Base-by-base conservation (phyloP, 768 basidiomycete genomes). In the Mycena maculata region DNA sequence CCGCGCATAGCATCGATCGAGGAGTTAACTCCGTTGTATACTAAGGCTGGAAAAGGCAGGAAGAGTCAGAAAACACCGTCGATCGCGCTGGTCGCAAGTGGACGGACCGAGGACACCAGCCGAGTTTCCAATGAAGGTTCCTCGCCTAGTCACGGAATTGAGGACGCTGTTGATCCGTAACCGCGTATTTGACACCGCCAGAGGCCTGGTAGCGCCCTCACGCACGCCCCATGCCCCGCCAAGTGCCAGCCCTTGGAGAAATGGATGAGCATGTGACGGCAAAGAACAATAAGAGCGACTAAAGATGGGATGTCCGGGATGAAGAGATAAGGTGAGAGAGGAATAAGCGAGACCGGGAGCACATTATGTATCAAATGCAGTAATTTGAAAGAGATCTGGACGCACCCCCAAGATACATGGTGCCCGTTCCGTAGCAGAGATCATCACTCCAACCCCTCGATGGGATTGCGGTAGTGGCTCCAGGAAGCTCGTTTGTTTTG, bases 381-480 rank as follows among this genome's bases (percentile, higher is more conserved):
- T 83, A 85, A 87, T 82, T 83, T 86, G 85, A 88, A 87, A 85
- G 87, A 87, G 85, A 84, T 85, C 78, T 66, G 56, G 68, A 90
- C 94, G 77, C 77, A 98, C 97, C 97, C 79, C 93, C 87, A 63
- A 99, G 90, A 89, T 99, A 99, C 84, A 96, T 98, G 72, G 96
- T 96, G 70, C 98, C 98, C 74, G 96, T 98, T 76, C 98, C 98
- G 82, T 99, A 98, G 88, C 96, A 98, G 66, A 99, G 83, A 84
- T 99, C 98, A 84, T 99, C 98, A 82, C 95, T 94, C 96, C 95
- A 99, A 69, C 98, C 96, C 84, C 98, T 86, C 77, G 92, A 93
- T 73, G 96, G 96, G 71, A 99, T 88, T 64, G 96, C 96, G 66
- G 93, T 95, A 73, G 86, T 87, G 73, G 93, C 89, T 55, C 98